Evolutionary conservation across 2,329 filamentous ascomycete species (phyloP).

Genomic region (Fusarium tjaetaba): DNA sequence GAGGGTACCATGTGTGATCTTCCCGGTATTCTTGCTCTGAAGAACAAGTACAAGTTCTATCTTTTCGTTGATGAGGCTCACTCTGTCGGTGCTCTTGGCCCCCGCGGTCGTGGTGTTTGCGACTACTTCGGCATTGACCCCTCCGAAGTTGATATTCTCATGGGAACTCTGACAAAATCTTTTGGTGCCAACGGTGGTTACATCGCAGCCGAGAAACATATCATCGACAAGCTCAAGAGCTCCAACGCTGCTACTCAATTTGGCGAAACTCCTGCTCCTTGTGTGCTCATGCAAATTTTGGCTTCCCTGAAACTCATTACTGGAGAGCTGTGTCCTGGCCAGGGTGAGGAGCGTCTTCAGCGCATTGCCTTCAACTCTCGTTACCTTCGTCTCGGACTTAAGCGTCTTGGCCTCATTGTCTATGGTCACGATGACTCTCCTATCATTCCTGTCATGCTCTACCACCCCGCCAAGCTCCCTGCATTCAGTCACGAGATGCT

Average conservation of each 20-base stretch:
- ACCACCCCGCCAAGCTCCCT: constrained; percentile 98
- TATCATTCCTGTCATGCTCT: constrained; percentile 93
- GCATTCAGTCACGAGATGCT: constrained; percentile 99
- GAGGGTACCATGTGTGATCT: constrained; percentile 98
- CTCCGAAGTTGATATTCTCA: constrained; percentile 89
- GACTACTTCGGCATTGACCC: constrained; percentile 96
- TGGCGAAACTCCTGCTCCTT: constrained; percentile 87
- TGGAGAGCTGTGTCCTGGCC: constrained; percentile 86
- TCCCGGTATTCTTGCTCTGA: constrained; percentile 86
- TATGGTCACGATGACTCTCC: constrained; percentile 98
- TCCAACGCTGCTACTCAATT: constrained; percentile 88
- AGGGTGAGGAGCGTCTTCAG: constrained; percentile 95
- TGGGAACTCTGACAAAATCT: constrained; percentile 98
- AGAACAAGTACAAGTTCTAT: constrained; percentile 96
- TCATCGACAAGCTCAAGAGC: constrained; percentile 90
- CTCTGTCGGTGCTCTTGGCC: constrained; percentile 92
- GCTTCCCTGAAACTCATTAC: constrained; percentile 88
- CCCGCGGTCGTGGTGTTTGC: constrained; percentile 89
- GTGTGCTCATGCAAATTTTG: constrained; percentile 90
- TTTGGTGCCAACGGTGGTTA: constrained; percentile 99
- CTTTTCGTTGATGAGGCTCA: constrained; percentile 97
- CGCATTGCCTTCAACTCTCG: constrained; percentile 98
- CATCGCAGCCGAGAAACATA: constrained; percentile 85
- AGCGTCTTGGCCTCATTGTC: constrained; percentile 95
- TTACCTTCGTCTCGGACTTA: constrained; percentile 96